Conservation (phyloP, 352 stramenopile genomes). For the Halophytophthora polymorphica region DNA sequence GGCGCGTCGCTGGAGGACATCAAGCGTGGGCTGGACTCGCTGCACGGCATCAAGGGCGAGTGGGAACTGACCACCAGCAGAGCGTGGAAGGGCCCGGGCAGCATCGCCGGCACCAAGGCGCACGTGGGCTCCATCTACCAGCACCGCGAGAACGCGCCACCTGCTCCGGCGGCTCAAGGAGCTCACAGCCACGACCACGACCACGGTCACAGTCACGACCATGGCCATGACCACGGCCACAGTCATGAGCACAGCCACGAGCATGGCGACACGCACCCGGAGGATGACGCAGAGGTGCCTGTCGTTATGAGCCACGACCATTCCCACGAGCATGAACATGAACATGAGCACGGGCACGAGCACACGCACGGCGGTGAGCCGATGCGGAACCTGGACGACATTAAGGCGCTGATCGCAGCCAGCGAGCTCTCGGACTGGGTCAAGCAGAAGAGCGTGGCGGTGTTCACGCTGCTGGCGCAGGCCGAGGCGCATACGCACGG, state of each 20-base stretch:
- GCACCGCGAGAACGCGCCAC: slow-evolving; percentile 52
- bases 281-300: background rate
- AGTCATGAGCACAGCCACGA: slow-evolving; percentile 13
- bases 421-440: slow-evolving; percentile 85
- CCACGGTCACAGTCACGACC: slow-evolving; percentile 16
- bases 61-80: slow-evolving; percentile 72
- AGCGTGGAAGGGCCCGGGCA: slow-evolving; percentile 85
- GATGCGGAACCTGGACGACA: slow-evolving; percentile 91
- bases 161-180: slow-evolving; percentile 10
- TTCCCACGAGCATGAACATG: slow-evolving; percentile 28
- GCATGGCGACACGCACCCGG: slow-evolving; percentile 11
- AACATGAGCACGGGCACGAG: slow-evolving; percentile 38
- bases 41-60: slow-evolving; percentile 75
- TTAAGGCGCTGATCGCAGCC: slow-evolving; percentile 80
- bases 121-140: slow-evolving; percentile 86
- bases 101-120: slow-evolving; percentile 89
- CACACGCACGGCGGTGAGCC: slow-evolving; percentile 51
- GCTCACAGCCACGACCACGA: slow-evolving; percentile 13
- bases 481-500: slow-evolving; percentile 95
- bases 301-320: slow-evolving; percentile 16
- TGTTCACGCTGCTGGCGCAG: slow-evolving; percentile 91
- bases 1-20: slow-evolving; percentile 59
- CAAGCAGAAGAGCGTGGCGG: slow-evolving; percentile 84
- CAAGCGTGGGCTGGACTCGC: slow-evolving; percentile 49
- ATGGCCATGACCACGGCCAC: slow-evolving; percentile 20